These are phyloP conservation scores for Diaporthe vexans DNA, from an alignment of 2,329 filamentous ascomycete genomes.

Conservation along the genomic window DNA sequence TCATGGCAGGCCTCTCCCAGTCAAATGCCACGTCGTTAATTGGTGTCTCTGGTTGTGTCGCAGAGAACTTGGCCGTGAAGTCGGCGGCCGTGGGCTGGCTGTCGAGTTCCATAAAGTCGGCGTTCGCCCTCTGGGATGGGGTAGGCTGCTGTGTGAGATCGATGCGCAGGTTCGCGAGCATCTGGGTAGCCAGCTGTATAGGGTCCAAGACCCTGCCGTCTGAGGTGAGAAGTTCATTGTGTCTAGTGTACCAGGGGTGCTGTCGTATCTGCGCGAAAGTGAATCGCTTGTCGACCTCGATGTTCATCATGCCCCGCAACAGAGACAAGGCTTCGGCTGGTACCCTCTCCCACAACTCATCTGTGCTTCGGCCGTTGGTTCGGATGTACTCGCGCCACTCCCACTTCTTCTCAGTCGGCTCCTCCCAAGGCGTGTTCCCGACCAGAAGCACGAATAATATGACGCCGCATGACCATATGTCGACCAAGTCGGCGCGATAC, in stretches of 20 bases:
- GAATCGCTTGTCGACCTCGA: slow-evolving; percentile 82
- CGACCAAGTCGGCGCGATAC: slow-evolving; percentile 84
- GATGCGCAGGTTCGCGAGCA: slow-evolving; percentile 92
- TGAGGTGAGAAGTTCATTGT: slow-evolving; percentile 80
- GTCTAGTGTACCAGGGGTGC: slow-evolving; percentile 94
- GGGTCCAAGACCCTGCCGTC: slow-evolving; percentile 85
- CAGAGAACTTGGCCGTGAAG: slow-evolving; percentile 70
- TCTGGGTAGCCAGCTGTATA: slow-evolving; percentile 88
- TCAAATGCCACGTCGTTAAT: slow-evolving; percentile 84
- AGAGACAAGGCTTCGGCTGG: slow-evolving; percentile 83
- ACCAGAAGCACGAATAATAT: slow-evolving; percentile 97
- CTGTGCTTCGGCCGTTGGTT: slow-evolving; percentile 83
- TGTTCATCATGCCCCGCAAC: slow-evolving; percentile 91
- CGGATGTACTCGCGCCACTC: slow-evolving; percentile 91
- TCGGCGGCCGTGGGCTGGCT: slow-evolving; percentile 49
- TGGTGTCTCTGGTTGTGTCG: slow-evolving; percentile 88
- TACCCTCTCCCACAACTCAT: slow-evolving; percentile 87
- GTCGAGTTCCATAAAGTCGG: slow-evolving; percentile 81
- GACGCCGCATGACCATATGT: slow-evolving; percentile 98
- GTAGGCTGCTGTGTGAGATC: slow-evolving; percentile 82
- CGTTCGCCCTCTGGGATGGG: slow-evolving; percentile 55
- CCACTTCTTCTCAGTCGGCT: slow-evolving; percentile 86
- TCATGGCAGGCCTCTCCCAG: slow-evolving; percentile 82
- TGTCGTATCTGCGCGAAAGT: slow-evolving; percentile 87
- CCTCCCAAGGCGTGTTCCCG: slow-evolving; percentile 98